Base-by-base conservation (phyloP, 352 stramenopile species). In the Blastocystis sp. region DNA sequence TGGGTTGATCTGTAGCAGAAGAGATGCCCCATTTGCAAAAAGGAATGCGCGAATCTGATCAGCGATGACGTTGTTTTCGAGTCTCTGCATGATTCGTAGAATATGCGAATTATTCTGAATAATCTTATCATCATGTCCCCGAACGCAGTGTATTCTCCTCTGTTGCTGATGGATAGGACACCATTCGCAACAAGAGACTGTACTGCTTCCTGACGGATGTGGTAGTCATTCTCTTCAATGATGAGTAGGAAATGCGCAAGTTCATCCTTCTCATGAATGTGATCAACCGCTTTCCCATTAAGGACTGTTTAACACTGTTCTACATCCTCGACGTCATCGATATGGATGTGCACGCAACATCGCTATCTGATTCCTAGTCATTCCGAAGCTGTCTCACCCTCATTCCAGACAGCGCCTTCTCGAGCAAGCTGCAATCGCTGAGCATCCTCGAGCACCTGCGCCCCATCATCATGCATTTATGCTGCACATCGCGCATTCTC, bases 181-280 rank as follows among this genome's bases (percentile, higher is more conserved):
- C 48, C 38, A 81, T 81, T 38, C 17, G 42, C 19, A 81, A 81
- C 28, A 63, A 43, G 24, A 81, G 66, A 21, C 64, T 14, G 42
- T 81, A 81, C 66, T 81, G 38, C 60, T 81, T 81, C 45, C 43
- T 81, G 48, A 40, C 28, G 28, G 59, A 64, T 11, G 71, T 81
- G n/a, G 19, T 48, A 17, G 24, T n/a, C n/a, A 19, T n/a, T 81
- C 2, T 34, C 11, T 42, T 9, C 24, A 45, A 28, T 38, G 10
- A n/a, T 2, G 38, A 34, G 40, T 81, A 81, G 71, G 34, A 63
- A 6, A 68, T 81, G 71, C 14, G 71, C 1, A 38, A 81, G 24
- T 81, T 65, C 45, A 66, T 81, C 71, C 42, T 81, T 17, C 24
- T 81, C 4, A 81, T 81, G 71, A 81, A 81, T 24, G 43, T 43